phyloP scores from a whole-genome alignment of 2,329 filamentous ascomycete species.

The Epichloe gansuensis region DNA sequence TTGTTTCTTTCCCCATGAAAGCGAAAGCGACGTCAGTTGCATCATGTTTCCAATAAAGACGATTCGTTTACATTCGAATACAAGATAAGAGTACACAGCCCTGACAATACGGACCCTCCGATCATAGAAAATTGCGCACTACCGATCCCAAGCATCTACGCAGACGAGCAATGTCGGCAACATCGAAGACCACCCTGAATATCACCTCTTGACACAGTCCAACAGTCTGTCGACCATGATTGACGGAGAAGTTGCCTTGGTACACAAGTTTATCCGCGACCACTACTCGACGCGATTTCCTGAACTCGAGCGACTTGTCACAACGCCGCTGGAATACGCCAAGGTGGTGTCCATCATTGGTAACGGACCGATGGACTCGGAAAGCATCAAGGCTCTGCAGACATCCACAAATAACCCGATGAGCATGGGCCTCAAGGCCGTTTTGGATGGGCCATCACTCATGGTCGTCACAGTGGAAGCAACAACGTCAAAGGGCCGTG shows the following conservation, averaged over 20 bases:
- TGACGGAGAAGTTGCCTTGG: conserved; percentile 79
- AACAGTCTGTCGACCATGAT: conserved; percentile 86
- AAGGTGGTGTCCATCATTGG: conserved; percentile 88
- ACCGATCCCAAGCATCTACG: conserved; percentile 54
- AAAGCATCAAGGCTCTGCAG: conserved; percentile 68
- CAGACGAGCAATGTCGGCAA: conserved; percentile 59
- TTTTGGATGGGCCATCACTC: conserved; percentile 77
- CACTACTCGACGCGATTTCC: conserved; percentile 92
- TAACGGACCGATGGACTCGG: conserved; percentile 75
- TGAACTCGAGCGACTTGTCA: conserved; percentile 79
- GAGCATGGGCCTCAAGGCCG: conserved; percentile 59
- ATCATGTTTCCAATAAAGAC: conserved; percentile 10
- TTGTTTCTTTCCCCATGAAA: not conserved
- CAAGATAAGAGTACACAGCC: conserved; percentile 39
- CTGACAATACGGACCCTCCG: conserved; percentile 47
- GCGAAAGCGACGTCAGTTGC: conserved; percentile 9
- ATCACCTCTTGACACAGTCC: conserved; percentile 74
- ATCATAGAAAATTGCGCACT: conserved; percentile 65
- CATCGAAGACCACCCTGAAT: conserved; percentile 85
- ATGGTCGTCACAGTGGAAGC: conserved; percentile 96
- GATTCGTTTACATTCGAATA: conserved; percentile 49
- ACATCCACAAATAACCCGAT: conserved; percentile 67
- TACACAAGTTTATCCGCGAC: conserved; percentile 94
- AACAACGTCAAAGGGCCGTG: conserved; percentile 71
- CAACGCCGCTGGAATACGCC: conserved; percentile 86